Evolutionary conservation across 371 early-diverging fungal genomes (phyloP).

Genomic region (Amoeboaphelidium protococcarum): DNA sequence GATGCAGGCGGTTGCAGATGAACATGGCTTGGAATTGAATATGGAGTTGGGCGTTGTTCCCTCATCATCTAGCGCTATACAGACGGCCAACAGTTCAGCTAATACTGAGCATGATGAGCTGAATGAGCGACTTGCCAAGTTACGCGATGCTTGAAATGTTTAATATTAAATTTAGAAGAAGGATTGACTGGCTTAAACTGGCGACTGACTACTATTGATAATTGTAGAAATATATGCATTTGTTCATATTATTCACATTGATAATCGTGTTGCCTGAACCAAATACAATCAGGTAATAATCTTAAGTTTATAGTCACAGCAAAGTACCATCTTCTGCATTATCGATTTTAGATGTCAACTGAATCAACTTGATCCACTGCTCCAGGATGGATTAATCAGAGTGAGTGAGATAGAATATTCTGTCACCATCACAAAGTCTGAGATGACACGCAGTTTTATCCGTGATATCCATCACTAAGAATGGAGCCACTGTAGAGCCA

Average conservation of each 20-base stretch:
- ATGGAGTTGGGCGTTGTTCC: constrained; percentile 18
- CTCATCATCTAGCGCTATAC: constrained; percentile 12
- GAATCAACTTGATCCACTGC: too few species aligned
- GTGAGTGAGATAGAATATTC: too few species aligned
- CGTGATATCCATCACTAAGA: too few species aligned
- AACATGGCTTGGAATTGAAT: constrained; percentile 62
- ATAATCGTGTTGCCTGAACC: background rate
- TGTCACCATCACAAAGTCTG: too few species aligned
- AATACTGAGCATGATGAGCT: background rate
- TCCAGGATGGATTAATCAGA: too few species aligned
- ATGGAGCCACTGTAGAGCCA: too few species aligned
- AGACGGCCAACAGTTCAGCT: background rate
- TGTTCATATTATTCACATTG: background rate
- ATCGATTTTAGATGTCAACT: too few species aligned
- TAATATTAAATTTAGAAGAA: background rate
- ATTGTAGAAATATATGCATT: background rate
- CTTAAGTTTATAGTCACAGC: background rate
- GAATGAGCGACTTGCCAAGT: background rate
- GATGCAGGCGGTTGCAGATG: constrained; percentile 80
- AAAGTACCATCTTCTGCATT: background rate
- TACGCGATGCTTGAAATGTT: background rate
- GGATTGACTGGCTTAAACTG: background rate
- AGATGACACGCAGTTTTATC: too few species aligned
- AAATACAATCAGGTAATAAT: background rate
- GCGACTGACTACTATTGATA: background rate